These are phyloP conservation scores for Sanghuangporus sanghuang DNA, from an alignment of 1,284 basidiomycete species.

Conservation along the genomic window DNA sequence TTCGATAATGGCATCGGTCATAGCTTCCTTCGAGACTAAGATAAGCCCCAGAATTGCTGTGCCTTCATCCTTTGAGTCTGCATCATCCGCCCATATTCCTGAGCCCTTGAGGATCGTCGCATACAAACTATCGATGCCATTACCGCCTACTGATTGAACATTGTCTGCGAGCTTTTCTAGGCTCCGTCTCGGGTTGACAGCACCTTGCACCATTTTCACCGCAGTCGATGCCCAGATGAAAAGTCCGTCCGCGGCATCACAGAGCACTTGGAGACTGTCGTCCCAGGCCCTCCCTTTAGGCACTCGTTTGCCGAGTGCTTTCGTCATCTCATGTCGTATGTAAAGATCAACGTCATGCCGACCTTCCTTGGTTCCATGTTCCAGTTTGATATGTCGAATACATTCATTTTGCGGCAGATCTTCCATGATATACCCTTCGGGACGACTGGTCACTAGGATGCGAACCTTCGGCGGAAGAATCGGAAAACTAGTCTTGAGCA, in stretches of 20 bases:
- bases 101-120: background rate
- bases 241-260: background rate
- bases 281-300: background rate
- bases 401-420: background rate
- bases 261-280: background rate
- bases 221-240: constrained; percentile 10
- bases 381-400: background rate
- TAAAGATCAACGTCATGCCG: background rate
- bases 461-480: background rate
- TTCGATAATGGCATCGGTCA: background rate
- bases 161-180: background rate
- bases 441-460: constrained; percentile 6
- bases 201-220: background rate
- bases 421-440: constrained; percentile 1
- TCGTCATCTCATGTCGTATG: background rate
- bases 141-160: background rate
- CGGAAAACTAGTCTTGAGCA: constrained; percentile 22
- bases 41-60: background rate
- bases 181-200: background rate
- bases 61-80: background rate
- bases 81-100: background rate
- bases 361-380: background rate
- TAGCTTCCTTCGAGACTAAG: background rate
- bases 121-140: background rate
- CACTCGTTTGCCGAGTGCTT: background rate